Conservation (phyloP, 2,329 filamentous ascomycete species). For the Grosmannia clavigera region DNA sequence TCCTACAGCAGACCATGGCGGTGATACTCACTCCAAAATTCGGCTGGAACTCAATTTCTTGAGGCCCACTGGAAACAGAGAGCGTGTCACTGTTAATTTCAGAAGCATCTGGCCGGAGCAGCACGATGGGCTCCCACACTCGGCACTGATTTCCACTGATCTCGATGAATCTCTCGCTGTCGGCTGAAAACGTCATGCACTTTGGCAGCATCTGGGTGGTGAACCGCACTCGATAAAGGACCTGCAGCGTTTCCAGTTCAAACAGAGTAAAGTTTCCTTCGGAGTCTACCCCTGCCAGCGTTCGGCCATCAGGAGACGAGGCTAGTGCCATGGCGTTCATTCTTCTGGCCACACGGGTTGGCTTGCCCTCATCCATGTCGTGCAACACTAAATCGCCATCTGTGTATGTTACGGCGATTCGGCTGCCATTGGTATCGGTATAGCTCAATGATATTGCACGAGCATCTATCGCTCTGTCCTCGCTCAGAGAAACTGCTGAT, state of each 20-base stretch:
- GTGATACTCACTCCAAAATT: not conserved
- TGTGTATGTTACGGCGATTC: not conserved
- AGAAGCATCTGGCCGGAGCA: conserved; percentile 9
- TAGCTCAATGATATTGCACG: not conserved
- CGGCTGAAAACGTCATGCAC: conserved; percentile 12
- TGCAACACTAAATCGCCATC: not conserved
- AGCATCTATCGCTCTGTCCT: no score
- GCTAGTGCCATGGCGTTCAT: not conserved
- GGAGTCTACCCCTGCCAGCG: not conserved
- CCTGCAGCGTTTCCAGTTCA: not conserved
- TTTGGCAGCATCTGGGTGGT: conserved; percentile 3
- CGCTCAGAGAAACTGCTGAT: no score
- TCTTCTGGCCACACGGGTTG: not conserved
- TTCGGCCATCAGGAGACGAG: not conserved
- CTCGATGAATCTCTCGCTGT: conserved; percentile 14
- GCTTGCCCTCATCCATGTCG: not conserved
- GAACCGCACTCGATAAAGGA: conserved; percentile 6
- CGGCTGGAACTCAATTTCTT: not conserved
- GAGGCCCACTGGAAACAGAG: not conserved
- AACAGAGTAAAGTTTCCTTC: not conserved
- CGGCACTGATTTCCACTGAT: conserved; percentile 13
- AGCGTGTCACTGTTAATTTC: not conserved
- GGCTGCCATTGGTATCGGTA: not conserved
- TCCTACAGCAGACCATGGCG: not conserved
- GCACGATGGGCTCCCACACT: conserved; percentile 16